phyloP scores from a whole-genome alignment of 352 stramenopile genomes.

The Globisporangium cylindrosporum region DNA sequence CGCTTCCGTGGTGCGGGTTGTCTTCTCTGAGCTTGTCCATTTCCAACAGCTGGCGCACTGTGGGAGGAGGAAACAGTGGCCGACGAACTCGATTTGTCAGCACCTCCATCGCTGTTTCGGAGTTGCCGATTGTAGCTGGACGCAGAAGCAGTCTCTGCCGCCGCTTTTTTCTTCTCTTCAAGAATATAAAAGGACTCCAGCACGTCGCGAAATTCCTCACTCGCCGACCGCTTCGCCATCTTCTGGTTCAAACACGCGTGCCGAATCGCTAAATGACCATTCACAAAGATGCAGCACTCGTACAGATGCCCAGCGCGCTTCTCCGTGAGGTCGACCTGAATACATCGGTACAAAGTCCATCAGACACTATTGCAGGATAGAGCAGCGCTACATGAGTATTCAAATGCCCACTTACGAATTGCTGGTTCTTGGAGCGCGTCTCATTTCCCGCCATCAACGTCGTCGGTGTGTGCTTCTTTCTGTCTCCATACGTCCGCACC shows the following conservation, averaged over 20 bases:
- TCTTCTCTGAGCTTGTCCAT: background rate
- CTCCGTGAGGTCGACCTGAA: slow-evolving; percentile 21
- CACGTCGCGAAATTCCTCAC: slow-evolving; percentile 66
- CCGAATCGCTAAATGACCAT: slow-evolving; percentile 41
- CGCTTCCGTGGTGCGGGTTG: slow-evolving; percentile 9
- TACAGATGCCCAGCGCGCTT: slow-evolving; percentile 20
- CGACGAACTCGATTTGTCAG: background rate
- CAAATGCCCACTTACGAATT: slow-evolving; percentile 14
- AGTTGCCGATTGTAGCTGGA: background rate
- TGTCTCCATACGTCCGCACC: slow-evolving; percentile 42
- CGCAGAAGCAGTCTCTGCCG: background rate
- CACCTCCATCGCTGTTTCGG: background rate
- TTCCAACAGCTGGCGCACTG: background rate
- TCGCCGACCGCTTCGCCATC: slow-evolving; percentile 70
- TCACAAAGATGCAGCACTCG: slow-evolving; percentile 61
- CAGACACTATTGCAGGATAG: slow-evolving; percentile 7
- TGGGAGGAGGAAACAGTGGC: background rate
- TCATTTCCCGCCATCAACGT: slow-evolving; percentile 72
- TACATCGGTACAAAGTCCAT: background rate
- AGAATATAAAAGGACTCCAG: slow-evolving; percentile 36
- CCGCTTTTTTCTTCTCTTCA: slow-evolving; percentile 12
- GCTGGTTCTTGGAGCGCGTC: slow-evolving; percentile 39
- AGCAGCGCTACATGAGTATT: background rate
- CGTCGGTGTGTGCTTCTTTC: slow-evolving; percentile 39
- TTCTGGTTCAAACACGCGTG: slow-evolving; percentile 64